Conservation (phyloP, 352 stramenopile genomes). For the Globisporangium rhizosaccharum region DNA sequence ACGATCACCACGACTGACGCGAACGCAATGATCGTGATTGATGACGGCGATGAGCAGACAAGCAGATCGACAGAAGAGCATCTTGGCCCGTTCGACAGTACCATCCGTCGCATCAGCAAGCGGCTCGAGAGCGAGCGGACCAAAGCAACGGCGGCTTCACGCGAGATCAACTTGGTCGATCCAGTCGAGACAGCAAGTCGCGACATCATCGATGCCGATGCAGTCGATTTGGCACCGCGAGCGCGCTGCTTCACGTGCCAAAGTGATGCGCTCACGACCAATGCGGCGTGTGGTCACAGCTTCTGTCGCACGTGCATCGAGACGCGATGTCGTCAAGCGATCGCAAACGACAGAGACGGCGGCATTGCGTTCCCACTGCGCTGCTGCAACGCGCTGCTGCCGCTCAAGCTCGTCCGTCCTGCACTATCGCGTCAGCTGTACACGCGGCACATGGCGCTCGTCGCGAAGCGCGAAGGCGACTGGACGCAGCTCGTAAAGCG, state of each 20-base stretch:
- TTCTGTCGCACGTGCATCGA: slow-evolving; percentile 36
- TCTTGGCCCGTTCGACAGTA: no score
- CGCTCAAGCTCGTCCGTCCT: slow-evolving; percentile 14
- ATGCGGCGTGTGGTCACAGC: slow-evolving; percentile 14
- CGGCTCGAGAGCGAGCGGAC: background rate
- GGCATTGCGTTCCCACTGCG: slow-evolving; percentile 21
- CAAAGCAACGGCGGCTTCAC: background rate
- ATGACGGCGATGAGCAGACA: slow-evolving; percentile 3
- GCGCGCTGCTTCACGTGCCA: slow-evolving; percentile 4
- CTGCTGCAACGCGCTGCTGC: slow-evolving; percentile 32
- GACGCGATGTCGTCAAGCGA: slow-evolving; percentile 16
- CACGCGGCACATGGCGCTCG: background rate
- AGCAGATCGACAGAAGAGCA: background rate
- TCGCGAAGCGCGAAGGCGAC: background rate
- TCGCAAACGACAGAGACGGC: slow-evolving; percentile 23
- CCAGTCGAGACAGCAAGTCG: background rate
- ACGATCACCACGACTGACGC: background rate
- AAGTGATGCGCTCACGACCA: slow-evolving; percentile 1
- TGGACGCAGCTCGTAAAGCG: slow-evolving; percentile 1
- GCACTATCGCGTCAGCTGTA: slow-evolving; percentile 29
- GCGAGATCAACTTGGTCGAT: slow-evolving; percentile 8
- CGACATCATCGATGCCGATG: background rate
- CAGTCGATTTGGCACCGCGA: slow-evolving; percentile 1
- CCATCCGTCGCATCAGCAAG: background rate
- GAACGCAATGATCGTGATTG: slow-evolving; percentile 5